Evolutionary conservation across 2,329 filamentous ascomycete genomes (phyloP).

Genomic region (Pseudocercospora ulei): DNA sequence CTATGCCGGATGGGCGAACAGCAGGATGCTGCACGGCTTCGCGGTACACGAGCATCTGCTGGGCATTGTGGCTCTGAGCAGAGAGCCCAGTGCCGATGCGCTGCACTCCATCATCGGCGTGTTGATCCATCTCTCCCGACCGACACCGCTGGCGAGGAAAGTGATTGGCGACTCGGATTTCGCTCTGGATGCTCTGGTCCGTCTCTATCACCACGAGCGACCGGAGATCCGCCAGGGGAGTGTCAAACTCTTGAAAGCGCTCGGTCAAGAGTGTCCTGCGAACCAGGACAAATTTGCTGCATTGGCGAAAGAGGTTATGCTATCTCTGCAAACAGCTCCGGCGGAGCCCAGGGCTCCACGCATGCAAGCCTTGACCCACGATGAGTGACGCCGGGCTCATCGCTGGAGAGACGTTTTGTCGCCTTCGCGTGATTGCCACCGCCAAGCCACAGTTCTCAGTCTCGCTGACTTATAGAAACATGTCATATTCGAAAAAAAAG

Average conservation of each 20-base stretch:
- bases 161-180: slow-evolving; percentile 19
- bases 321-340: slow-evolving; percentile 13
- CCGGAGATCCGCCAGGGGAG: slow-evolving; percentile 27
- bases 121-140: slow-evolving; percentile 27
- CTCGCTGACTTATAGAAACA: too few species aligned
- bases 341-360: too few species aligned
- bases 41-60: slow-evolving; percentile 13
- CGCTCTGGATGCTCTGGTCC: slow-evolving; percentile 18
- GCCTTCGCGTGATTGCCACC: too few species aligned
- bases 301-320: slow-evolving; percentile 20
- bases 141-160: slow-evolving; percentile 21
- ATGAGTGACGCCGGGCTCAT: too few species aligned
- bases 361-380: too few species aligned
- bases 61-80: slow-evolving; percentile 10
- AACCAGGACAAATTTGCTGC: slow-evolving; percentile 27
- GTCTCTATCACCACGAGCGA: slow-evolving; percentile 24
- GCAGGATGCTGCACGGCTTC: slow-evolving; percentile 5
- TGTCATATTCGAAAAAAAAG: too few species aligned
- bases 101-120: slow-evolving; percentile 29
- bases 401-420: too few species aligned
- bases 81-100: slow-evolving; percentile 20
- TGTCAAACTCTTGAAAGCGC: slow-evolving; percentile 26
- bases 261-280: slow-evolving; percentile 24
- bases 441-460: too few species aligned
- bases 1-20: slow-evolving; percentile 14